Conservation (phyloP, 2,329 filamentous ascomycete species). For the Reticulascus tulasneorum region DNA sequence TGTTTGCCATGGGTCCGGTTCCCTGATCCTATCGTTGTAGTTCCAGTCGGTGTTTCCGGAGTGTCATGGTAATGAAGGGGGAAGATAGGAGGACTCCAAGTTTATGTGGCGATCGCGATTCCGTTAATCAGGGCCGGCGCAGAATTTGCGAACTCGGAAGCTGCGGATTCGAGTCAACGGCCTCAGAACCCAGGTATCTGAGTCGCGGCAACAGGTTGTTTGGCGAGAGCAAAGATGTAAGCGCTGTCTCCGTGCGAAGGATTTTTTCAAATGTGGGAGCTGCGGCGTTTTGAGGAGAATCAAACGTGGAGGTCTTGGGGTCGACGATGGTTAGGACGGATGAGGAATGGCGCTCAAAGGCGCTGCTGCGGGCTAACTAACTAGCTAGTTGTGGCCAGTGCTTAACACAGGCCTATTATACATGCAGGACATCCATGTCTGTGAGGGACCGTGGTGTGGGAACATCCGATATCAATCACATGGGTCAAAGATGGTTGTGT, state of each 20-base stretch:
- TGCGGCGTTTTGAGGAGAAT: slow-evolving; percentile 9
- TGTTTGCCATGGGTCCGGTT: slow-evolving; percentile 30
- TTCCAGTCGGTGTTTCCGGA: slow-evolving; percentile 1
- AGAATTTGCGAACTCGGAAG: neutral
- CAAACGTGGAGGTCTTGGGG: slow-evolving; percentile 6
- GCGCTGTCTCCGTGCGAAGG: neutral
- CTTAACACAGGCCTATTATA: too few relatives aligned
- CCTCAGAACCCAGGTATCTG: neutral
- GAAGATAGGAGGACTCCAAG: too few relatives aligned
- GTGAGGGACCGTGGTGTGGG: too few relatives aligned
- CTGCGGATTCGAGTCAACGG: neutral
- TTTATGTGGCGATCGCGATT: too few relatives aligned
- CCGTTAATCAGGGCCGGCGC: slow-evolving; percentile 1
- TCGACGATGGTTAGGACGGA: slow-evolving; percentile 11
- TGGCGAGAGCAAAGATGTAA: neutral
- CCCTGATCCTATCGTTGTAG: slow-evolving; percentile 10
- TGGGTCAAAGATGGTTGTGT: too few relatives aligned
- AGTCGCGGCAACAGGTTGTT: slow-evolving; percentile 1
- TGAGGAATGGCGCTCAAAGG: slow-evolving; percentile 10
- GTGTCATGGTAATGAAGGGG: slow-evolving; percentile 10
- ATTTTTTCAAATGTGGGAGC: slow-evolving; percentile 1
- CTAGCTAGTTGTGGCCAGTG: slow-evolving; percentile 11
- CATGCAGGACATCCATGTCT: too few relatives aligned
- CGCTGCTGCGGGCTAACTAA: slow-evolving; percentile 9
- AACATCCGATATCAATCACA: too few relatives aligned